Evolutionary conservation across 2,329 filamentous ascomycete species (phyloP), one percentile per base, ranked within the genome.

Genomic region (Orbilia ellipsospora): DNA sequence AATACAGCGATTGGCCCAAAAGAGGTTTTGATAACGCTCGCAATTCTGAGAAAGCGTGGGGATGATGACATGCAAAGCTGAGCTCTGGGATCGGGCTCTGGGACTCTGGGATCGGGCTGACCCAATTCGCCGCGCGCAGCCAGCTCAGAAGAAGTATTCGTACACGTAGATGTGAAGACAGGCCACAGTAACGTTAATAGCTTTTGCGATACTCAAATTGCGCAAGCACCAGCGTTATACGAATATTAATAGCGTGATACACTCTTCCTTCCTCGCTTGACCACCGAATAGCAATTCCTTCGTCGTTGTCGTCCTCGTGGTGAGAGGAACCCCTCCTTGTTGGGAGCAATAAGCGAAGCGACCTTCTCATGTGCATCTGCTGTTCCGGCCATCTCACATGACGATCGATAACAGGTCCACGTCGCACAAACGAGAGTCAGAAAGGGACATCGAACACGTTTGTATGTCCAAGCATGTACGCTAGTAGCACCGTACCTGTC

Each of bases 31-130:
- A 60, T 73, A 66, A 73, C 55, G 20, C 48, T 60, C 18, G 31
- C 52, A 31, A 36, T 36, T 45, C 40, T 51, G 50, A 62, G 56
- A 69, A 23, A 63, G 66, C 66, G 66, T 70, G 66, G 66, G 66
- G 31, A 36, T 10, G 5, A 63, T 70, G 66, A n/a, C 56, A 26
- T 20, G 16, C 8, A 36, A 48, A 51, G 51, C 66, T 70, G 57
- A 70, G 66, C 66, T 63, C 66, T 48, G 15, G 7, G 16, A 48
- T 56, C 51, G 15, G 16, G 31, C 31, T 36, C 31, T 36, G 31
- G 44, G 16, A 48, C 31, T 6, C 31, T 36, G 31, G 44, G 16
- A 48, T 56, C 51, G 15, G 16, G 36, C 1, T 48, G 18, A 61
- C 36, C 18, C 20, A 68, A 56, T 60, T 55, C 31, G 10, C 31